A percentile compares a stretch with the other conserved stretches of the same genome.
Evolutionary conservation across 495 filamentous ascomycete genomes (phyloP).

Genomic region (Terfezia boudieri): DNA sequence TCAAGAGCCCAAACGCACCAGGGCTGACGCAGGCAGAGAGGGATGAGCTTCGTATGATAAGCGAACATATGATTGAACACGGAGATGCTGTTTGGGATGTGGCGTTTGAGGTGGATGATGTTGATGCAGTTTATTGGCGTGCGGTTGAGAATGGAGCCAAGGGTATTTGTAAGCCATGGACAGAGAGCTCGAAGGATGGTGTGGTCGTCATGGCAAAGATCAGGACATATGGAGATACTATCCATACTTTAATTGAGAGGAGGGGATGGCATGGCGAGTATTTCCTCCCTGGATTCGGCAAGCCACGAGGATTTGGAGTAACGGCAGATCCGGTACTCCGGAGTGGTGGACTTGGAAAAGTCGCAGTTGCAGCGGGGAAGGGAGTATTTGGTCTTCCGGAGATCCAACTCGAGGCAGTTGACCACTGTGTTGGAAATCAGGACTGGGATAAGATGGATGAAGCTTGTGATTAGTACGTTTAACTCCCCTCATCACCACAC

Average conservation of each 20-base stretch:
- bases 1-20: constrained; percentile 37
- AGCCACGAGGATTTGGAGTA: background rate
- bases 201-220: constrained; percentile 48
- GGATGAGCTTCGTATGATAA: constrained; percentile 39
- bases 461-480: constrained; percentile 48
- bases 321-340: background rate
- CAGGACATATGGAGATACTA: constrained; percentile 76
- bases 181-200: constrained; percentile 28
- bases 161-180: constrained; percentile 34
- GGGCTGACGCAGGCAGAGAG: constrained; percentile 22
- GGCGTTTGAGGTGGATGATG: constrained; percentile 73
- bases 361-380: constrained; percentile 15
- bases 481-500: background rate
- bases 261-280: constrained; percentile 34
- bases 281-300: constrained; percentile 62
- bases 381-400: constrained; percentile 21
- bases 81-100: constrained; percentile 85
- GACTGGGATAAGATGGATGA: constrained; percentile 71
- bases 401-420: constrained; percentile 47
- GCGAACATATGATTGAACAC: constrained; percentile 54
- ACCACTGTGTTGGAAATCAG: constrained; percentile 91
- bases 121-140: constrained; percentile 44
- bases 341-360: background rate
- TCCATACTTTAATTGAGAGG: constrained; percentile 63
- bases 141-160: constrained; percentile 50